A percentile compares a stretch with the other conserved stretches of the same genome.
These are phyloP conservation scores for Elaphomyces granulatus DNA, from an alignment of 495 filamentous ascomycete species.

Conservation along the genomic window DNA sequence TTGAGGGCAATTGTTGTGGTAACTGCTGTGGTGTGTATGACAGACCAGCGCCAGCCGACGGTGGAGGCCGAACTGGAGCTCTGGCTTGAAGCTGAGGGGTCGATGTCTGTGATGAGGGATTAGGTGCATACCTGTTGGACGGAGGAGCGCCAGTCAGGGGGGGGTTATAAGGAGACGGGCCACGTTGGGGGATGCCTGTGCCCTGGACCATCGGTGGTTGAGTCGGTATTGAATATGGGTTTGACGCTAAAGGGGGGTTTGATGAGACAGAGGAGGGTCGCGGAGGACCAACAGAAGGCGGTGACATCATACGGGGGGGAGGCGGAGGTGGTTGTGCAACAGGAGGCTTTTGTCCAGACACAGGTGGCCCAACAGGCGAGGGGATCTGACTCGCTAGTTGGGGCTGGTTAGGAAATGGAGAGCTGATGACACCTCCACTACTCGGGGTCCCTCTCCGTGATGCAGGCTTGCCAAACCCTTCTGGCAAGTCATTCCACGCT, in stretches of 20 bases:
- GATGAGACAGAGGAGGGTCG: constrained; percentile 29
- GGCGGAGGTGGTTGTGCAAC: constrained; percentile 39
- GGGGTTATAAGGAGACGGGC: constrained; percentile 78
- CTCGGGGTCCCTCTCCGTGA: constrained; percentile 60
- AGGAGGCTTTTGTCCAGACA: constrained; percentile 30
- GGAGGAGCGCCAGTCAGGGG: constrained; percentile 61
- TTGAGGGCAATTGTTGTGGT: constrained; percentile 19
- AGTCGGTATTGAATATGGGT: constrained; percentile 54
- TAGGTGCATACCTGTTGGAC: constrained; percentile 75
- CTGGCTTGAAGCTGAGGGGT: constrained; percentile 29
- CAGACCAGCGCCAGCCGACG: constrained; percentile 34
- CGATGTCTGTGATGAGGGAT: constrained; percentile 44
- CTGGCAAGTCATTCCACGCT: constrained; percentile 91
- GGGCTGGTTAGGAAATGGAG: constrained; percentile 52
- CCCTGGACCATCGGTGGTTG: constrained; percentile 19
- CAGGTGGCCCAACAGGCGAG: constrained; percentile 18
- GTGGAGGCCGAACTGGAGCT: constrained; percentile 33
- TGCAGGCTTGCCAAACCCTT: constrained; percentile 57
- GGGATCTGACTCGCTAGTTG: constrained; percentile 36
- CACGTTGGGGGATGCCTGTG: constrained; percentile 41
- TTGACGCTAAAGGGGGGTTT: constrained; percentile 43
- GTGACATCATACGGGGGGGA: constrained; percentile 42
- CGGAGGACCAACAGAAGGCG: constrained; percentile 24
- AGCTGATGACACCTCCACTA: constrained; percentile 37
- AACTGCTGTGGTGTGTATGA: constrained; percentile 43